Base-by-base conservation (phyloP, 345 rosid species). In the Eucalyptus tenuipes region DNA sequence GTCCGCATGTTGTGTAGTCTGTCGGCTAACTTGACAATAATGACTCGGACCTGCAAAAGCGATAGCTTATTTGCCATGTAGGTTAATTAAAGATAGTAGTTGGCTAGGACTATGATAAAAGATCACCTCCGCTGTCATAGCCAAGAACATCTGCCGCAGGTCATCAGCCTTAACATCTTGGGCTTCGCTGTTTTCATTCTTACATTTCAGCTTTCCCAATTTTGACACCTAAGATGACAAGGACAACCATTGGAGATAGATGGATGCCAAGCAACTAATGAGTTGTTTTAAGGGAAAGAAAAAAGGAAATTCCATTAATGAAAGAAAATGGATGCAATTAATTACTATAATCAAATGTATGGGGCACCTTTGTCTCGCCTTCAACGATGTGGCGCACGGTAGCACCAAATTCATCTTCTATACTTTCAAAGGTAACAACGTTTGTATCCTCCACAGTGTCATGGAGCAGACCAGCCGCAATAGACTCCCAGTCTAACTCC, bases 121-220 rank as follows among this genome's bases (percentile, higher is more conserved):
- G 68, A 50, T 88, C 88, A 97, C 99, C 98, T 98, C 99, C 88
- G 96, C 99, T 52, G 99, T 98, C 99, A 96, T 98, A 6, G 99
- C 96, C 85, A 98, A 91, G 93, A 98, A 96, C 99, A 98, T 98
- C 94, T 98, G 99, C 86, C 97, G 94, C 89, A 98, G 95, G 91
- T 98, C 99, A 95, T 98, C 98, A 91, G 99, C 99, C 94, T 98
- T 96, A 40, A 96, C 99, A 91, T 98, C 99, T 94, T 98, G 98
- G 86, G 93, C 97, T 15, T 97, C 92, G 90, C 93, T 91, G 87
- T 87, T 93, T 90, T 98, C 95, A 50, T 94, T 94, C 92, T 96
- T 93, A 95, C 94, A 96, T 91, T 98, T 98, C 88, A 96, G 88
- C 91, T 98, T 98, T 87, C 99, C 99, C 86, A 98, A 93, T 92